Conservation (phyloP, 768 basidiomycete species). For the Ramaria sp. region DNA sequence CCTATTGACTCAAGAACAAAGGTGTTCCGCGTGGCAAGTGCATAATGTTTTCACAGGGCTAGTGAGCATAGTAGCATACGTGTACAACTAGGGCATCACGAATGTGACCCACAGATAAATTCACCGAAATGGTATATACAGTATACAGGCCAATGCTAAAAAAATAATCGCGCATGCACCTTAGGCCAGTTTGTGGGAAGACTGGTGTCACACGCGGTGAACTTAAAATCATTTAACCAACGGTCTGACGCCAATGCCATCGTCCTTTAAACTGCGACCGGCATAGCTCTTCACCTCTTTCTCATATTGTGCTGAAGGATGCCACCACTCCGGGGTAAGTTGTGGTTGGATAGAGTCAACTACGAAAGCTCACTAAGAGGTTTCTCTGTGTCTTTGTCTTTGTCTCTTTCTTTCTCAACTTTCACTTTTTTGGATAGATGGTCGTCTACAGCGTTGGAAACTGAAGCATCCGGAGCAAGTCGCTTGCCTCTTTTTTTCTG, state of each 20-base stretch:
- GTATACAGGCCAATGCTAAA: background rate
- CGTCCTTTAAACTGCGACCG: constrained; percentile 31
- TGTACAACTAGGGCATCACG: background rate
- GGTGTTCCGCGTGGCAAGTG: constrained; percentile 32
- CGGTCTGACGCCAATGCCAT: constrained; percentile 32
- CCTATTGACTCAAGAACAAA: constrained; percentile 11
- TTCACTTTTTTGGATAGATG: constrained; percentile 32
- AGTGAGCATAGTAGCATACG: background rate
- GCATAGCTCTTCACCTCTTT: constrained; percentile 31
- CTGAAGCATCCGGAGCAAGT: constrained; percentile 29
- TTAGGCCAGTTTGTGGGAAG: background rate
- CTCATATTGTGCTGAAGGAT: constrained; percentile 27
- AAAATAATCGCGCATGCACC: background rate
- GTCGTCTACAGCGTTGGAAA: constrained; percentile 23
- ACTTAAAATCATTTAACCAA: constrained; percentile 28
- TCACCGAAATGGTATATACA: background rate
- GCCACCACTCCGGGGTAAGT: constrained; percentile 4
- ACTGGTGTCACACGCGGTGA: background rate
- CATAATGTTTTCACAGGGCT: constrained; percentile 16
- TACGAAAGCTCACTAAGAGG: constrained; percentile 22
- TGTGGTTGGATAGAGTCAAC: background rate
- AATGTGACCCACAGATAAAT: background rate
- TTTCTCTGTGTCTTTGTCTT: constrained; percentile 13
- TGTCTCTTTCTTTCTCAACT: constrained; percentile 17
- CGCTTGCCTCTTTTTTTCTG: constrained; percentile 56